A percentile compares a stretch with the other conserved stretches of the same genome.
Conservation (phyloP, 2,329 filamentous ascomycete genomes). For the Gliomastix tumulicola region DNA sequence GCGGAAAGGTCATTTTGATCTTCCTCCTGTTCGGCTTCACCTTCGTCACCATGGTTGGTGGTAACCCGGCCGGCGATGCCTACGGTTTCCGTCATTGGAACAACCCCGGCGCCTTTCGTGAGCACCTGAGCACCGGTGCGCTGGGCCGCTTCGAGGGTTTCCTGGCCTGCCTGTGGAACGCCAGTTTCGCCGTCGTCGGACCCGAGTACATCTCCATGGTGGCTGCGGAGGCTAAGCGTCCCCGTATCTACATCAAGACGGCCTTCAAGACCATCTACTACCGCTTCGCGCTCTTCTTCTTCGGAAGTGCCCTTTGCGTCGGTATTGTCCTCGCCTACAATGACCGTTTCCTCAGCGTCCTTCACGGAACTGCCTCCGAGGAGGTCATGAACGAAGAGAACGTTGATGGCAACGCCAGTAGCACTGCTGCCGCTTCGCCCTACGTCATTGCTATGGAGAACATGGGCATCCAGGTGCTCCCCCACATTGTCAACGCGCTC, state of each 20-base stretch:
- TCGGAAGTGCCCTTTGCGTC: slow-evolving; percentile 22
- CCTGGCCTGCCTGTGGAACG: slow-evolving; percentile 45
- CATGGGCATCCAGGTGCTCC: slow-evolving; percentile 43
- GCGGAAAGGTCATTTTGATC: slow-evolving; percentile 50
- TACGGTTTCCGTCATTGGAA: slow-evolving; percentile 64
- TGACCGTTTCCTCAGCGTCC: slow-evolving; percentile 24
- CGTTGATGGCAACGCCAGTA: slow-evolving; percentile 1
- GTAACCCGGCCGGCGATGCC: slow-evolving; percentile 46
- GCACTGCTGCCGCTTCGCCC: slow-evolving; percentile 43
- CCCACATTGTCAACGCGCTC: slow-evolving; percentile 50
- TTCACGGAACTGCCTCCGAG: no score
- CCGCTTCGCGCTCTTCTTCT: slow-evolving; percentile 20
- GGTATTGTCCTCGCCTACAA: slow-evolving; percentile 21
- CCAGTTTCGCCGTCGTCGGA: slow-evolving; percentile 44
- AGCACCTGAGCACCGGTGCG: slow-evolving; percentile 48
- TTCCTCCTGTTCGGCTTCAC: slow-evolving; percentile 53
- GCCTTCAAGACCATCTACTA: slow-evolving; percentile 18
- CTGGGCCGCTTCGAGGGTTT: slow-evolving; percentile 63
- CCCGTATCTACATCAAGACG: slow-evolving; percentile 40
- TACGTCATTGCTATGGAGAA: slow-evolving; percentile 52
- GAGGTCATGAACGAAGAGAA: slow-evolving; percentile 20
- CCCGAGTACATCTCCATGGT: slow-evolving; percentile 58
- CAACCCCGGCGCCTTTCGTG: slow-evolving; percentile 43
- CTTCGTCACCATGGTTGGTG: slow-evolving; percentile 52
- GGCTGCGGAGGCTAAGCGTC: slow-evolving; percentile 55